These are phyloP conservation scores for Camelina sativa DNA, from an alignment of 345 rosid species.

Conservation along the genomic window DNA sequence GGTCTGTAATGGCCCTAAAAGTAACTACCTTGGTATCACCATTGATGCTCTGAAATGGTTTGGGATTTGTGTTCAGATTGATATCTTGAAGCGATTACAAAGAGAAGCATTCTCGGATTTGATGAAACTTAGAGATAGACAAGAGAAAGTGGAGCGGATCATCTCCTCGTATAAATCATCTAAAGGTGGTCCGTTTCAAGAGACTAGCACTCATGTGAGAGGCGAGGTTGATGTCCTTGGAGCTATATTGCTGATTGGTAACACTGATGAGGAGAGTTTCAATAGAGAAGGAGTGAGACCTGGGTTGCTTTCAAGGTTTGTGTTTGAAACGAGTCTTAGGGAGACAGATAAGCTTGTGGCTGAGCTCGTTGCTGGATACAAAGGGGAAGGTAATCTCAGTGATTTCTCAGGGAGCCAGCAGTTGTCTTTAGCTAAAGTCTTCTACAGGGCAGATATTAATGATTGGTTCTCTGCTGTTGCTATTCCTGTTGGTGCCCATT, in stretches of 20 bases:
- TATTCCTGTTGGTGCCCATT: slow-evolving; percentile 79
- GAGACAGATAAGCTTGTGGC: slow-evolving; percentile 64
- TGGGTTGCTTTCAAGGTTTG: slow-evolving; percentile 67
- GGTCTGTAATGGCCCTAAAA: too few species aligned
- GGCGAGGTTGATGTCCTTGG: slow-evolving; percentile 80
- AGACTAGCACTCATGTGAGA: slow-evolving; percentile 62
- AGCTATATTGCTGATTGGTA: slow-evolving; percentile 59
- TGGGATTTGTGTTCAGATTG: slow-evolving; percentile 61
- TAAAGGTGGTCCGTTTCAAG: slow-evolving; percentile 67
- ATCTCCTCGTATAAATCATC: slow-evolving; percentile 59
- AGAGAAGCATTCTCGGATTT: slow-evolving; percentile 82
- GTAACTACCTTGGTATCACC: neutral
- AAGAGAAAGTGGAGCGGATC: slow-evolving; percentile 77
- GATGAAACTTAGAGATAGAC: slow-evolving; percentile 89
- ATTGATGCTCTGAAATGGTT: neutral
- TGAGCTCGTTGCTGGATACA: slow-evolving; percentile 64
- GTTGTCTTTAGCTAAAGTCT: slow-evolving; percentile 71
- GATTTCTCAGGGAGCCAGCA: slow-evolving; percentile 52
- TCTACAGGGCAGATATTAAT: slow-evolving; percentile 57
- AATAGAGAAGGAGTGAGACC: slow-evolving; percentile 62
- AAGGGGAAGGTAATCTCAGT: slow-evolving; percentile 37
- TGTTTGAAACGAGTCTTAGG: slow-evolving; percentile 64
- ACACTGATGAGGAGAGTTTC: slow-evolving; percentile 50
- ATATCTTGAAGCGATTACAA: slow-evolving; percentile 90
- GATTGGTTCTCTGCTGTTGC: slow-evolving; percentile 77